phyloP scores from a whole-genome alignment of 202 grass and related monocot species.

The Cymbopogon flexuosus region DNA sequence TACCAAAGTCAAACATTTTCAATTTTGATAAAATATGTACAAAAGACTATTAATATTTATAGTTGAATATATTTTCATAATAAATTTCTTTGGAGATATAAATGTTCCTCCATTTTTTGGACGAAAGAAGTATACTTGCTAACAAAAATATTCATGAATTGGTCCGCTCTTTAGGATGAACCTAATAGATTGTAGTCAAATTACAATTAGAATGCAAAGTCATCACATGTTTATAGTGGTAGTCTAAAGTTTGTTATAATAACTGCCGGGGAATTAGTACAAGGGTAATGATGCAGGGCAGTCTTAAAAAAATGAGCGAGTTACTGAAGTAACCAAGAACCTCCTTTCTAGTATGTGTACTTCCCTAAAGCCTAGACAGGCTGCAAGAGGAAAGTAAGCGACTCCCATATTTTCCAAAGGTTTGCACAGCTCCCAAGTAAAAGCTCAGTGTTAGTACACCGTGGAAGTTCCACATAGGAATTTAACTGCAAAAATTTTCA shows the following conservation, averaged over 20 bases:
- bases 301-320: background rate
- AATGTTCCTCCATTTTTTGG: too few relatives aligned
- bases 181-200: background rate
- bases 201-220: background rate
- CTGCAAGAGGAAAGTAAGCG: background rate
- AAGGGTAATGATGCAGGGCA: background rate
- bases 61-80: too few relatives aligned
- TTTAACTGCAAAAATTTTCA: background rate
- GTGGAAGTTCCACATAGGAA: background rate
- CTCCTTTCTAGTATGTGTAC: background rate
- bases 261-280: background rate
- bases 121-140: too few relatives aligned
- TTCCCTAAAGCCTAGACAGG: background rate
- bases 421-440: background rate
- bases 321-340: background rate
- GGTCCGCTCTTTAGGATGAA: background rate
- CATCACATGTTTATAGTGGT: background rate
- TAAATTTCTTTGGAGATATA: too few relatives aligned
- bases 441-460: background rate
- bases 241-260: background rate
- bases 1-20: too few relatives aligned
- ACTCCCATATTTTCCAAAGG: background rate
- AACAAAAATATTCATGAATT: background rate
- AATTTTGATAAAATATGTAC: too few relatives aligned
- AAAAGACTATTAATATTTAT: too few relatives aligned